Base-by-base conservation (phyloP, 306 rosid species). In the Quercus dentata region DNA sequence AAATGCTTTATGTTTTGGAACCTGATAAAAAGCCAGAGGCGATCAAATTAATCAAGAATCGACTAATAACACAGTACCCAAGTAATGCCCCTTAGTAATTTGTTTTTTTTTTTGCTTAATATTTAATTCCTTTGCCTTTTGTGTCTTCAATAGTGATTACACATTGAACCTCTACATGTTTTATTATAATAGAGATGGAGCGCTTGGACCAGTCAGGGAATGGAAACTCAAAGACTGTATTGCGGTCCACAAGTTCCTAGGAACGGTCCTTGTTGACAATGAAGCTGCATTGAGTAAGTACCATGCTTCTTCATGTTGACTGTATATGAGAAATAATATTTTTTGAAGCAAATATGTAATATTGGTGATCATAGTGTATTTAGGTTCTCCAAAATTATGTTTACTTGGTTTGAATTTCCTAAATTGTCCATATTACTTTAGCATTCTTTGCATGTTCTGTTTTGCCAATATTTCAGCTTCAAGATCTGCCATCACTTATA, bases 161-260 rank as follows among this genome's bases (percentile, higher is more conserved):
- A 20, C 73, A 14, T 61, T 75, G 38, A 78, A 75, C 74, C 52
- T 59, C 69, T 76, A 55, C 54, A 63, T 82, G 61, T 73, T 58
- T 57, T 77, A 19, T 77, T 44, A 23, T 79, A 49, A 56, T 65
- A 95, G 97, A 49, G 89, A 86, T 85, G 99, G 91, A 81, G 90
- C 94, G 64, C 87, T 87, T 25, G 97, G 97, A 84, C 92, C 83
- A 20, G 77, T 89, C 70, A 67, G 74, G 76, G 88, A 88, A 80
- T 93, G 98, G 99, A 89, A 84, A 76, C 97, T 95, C 41, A 86
- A 80, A 81, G 99, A 95, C 76, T 91, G 88, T 80, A 83, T 93
- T 74, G 86, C 91, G 28, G 91, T 95, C 75, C 92, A 90, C 88
- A 90, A 83, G 78, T 94, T 95, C 78, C 93, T 95, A 51, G 92